These are phyloP conservation scores for Artemisia annua DNA, from an alignment of 129 eudicot species.

Conservation along the genomic window DNA sequence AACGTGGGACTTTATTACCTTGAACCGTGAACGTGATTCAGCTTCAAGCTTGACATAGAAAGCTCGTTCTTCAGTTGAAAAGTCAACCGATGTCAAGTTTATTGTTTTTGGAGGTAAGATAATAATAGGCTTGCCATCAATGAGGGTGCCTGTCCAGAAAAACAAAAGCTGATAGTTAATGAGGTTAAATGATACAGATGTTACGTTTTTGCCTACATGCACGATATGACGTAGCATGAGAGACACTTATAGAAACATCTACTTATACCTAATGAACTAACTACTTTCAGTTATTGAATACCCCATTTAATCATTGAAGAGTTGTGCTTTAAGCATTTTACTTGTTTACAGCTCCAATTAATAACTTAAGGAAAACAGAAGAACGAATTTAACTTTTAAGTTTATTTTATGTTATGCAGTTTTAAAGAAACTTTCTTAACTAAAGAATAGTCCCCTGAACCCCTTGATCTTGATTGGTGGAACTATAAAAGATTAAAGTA, in stretches of 20 bases:
- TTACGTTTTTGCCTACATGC: neutral
- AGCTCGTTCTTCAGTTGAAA: conserved; percentile 73
- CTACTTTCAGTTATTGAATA: neutral
- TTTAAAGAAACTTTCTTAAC: no score
- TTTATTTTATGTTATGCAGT: no score
- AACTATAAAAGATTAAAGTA: no score
- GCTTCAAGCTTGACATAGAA: conserved; percentile 77
- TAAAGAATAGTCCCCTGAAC: no score
- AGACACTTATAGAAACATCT: neutral
- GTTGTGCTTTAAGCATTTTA: neutral
- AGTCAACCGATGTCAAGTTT: conserved; percentile 53
- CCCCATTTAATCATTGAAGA: neutral
- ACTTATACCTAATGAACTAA: neutral
- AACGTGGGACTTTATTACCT: conserved; percentile 41
- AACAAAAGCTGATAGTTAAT: neutral
- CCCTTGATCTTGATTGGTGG: no score
- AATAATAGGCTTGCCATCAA: conserved; percentile 86
- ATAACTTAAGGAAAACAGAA: neutral
- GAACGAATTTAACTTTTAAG: neutral
- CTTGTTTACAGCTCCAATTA: neutral
- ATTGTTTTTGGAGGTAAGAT: conserved; percentile 74
- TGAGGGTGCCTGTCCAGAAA: conserved; percentile 54
- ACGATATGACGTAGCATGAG: neutral
- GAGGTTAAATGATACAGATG: neutral
- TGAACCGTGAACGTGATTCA: conserved; percentile 75